Evolutionary conservation across 768 basidiomycete species (phyloP).

Genomic region (Tylopilus sp.): DNA sequence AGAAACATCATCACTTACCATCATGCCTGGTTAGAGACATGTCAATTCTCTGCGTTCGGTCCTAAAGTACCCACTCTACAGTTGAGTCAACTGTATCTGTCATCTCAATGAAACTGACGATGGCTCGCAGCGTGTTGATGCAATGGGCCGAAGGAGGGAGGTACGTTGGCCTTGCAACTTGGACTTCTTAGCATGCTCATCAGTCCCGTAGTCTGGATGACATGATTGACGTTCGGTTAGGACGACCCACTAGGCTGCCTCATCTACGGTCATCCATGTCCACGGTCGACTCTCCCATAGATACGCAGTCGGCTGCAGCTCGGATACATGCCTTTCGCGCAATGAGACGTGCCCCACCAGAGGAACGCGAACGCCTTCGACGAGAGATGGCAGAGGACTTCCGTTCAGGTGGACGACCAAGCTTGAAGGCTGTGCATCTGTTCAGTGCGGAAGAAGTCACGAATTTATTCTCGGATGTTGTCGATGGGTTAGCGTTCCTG

Average conservation of each 20-base stretch:
- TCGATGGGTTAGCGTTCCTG: constrained; percentile 83
- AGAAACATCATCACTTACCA: constrained; percentile 95
- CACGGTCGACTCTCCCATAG: constrained; percentile 26
- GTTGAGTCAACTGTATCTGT: constrained; percentile 40
- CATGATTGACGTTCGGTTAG: constrained; percentile 77
- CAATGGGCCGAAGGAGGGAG: constrained; percentile 91
- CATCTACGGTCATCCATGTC: constrained; percentile 37
- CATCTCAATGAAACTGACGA: background rate
- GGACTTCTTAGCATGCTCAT: background rate
- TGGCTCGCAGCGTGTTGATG: constrained; percentile 67
- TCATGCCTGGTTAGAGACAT: constrained; percentile 89
- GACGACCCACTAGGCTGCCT: constrained; percentile 45
- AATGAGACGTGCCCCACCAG: constrained; percentile 60
- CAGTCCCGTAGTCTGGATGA: constrained; percentile 60
- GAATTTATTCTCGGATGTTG: constrained; percentile 79
- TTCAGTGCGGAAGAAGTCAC: constrained; percentile 82
- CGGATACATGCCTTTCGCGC: constrained; percentile 76
- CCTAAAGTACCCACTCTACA: constrained; percentile 85
- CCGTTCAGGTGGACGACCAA: constrained; percentile 25
- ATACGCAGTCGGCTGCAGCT: constrained; percentile 57
- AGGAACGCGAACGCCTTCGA: constrained; percentile 60
- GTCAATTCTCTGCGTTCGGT: constrained; percentile 85
- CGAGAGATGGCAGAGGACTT: constrained; percentile 42
- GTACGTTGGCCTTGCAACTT: constrained; percentile 23
- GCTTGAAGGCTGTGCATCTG: constrained; percentile 77